phyloP scores from a whole-genome alignment of 148 eudicot genomes.

The Talinum fruticosum region DNA sequence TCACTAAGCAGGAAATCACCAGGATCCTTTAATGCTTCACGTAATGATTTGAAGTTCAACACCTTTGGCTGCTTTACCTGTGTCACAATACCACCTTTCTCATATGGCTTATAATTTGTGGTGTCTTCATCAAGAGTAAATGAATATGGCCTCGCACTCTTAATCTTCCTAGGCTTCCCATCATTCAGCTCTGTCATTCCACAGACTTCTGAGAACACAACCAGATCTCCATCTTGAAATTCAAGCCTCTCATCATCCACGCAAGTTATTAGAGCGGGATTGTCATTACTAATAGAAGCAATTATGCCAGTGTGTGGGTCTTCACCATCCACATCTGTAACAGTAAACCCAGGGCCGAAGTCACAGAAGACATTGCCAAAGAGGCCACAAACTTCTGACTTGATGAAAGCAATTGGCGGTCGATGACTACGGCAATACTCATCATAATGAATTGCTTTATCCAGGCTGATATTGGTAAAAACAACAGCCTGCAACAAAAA shows the following conservation, averaged over 20 bases:
- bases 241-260: conserved; percentile 81
- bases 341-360: conserved; percentile 66
- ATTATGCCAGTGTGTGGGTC: conserved; percentile 66
- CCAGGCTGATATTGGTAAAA: conserved; percentile 51
- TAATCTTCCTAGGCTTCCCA: conserved; percentile 67
- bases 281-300: conserved; percentile 65
- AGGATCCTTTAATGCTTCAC: conserved; percentile 58
- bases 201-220: conserved; percentile 64
- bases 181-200: conserved; percentile 77
- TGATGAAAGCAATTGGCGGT: conserved; percentile 70
- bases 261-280: conserved; percentile 62
- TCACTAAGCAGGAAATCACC: conserved; percentile 72
- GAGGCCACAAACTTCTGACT: conserved; percentile 62
- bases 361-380: conserved; percentile 70
- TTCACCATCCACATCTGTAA: conserved; percentile 61
- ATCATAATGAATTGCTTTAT: conserved; percentile 56
- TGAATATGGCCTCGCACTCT: conserved; percentile 57
- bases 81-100: conserved; percentile 74
- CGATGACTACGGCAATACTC: conserved; percentile 60
- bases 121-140: conserved; percentile 73
- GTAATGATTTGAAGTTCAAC: conserved; percentile 54
- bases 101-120: conserved; percentile 47
- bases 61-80: conserved; percentile 73
- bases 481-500: conserved; percentile 51
- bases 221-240: conserved; percentile 77